phyloP scores from a whole-genome alignment of 2,329 filamentous ascomycete species.

The Botrytis sinoallii region DNA sequence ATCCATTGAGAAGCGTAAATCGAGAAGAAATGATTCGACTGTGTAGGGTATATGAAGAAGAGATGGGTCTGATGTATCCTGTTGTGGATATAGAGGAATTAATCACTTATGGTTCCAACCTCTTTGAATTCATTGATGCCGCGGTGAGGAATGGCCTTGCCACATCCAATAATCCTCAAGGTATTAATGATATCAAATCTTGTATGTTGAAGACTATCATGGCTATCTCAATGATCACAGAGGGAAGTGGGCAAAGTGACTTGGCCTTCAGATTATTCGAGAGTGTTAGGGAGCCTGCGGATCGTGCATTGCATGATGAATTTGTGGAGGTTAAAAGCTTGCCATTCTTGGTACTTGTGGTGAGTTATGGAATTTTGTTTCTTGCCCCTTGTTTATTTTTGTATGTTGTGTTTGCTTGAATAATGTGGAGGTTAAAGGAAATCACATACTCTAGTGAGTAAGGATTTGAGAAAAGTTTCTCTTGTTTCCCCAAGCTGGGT shows the following conservation, averaged over 20 bases:
- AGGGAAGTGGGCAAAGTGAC: slow-evolving; percentile 75
- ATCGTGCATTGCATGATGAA: slow-evolving; percentile 56
- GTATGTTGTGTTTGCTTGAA: neutral
- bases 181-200: slow-evolving; percentile 60
- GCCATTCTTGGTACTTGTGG: slow-evolving; percentile 55
- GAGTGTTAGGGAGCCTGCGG: slow-evolving; percentile 68
- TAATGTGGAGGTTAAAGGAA: neutral
- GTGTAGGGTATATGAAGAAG: slow-evolving; percentile 79
- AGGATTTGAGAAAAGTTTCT: neutral
- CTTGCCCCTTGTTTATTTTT: neutral
- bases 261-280: slow-evolving; percentile 71
- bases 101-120: slow-evolving; percentile 63
- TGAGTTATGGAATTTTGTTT: slow-evolving; percentile 39
- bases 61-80: slow-evolving; percentile 90
- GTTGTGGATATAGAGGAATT: slow-evolving; percentile 72
- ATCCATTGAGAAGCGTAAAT: slow-evolving; percentile 76
- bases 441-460: neutral
- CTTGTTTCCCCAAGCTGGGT: neutral
- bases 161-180: slow-evolving; percentile 43
- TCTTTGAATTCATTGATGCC: slow-evolving; percentile 72
- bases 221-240: slow-evolving; percentile 72
- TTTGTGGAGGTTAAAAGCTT: slow-evolving; percentile 56
- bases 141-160: slow-evolving; percentile 57
- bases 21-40: slow-evolving; percentile 78
- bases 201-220: slow-evolving; percentile 79